Evolutionary conservation across 1,284 basidiomycete species (phyloP).

Genomic region (Chalciporus sp.): DNA sequence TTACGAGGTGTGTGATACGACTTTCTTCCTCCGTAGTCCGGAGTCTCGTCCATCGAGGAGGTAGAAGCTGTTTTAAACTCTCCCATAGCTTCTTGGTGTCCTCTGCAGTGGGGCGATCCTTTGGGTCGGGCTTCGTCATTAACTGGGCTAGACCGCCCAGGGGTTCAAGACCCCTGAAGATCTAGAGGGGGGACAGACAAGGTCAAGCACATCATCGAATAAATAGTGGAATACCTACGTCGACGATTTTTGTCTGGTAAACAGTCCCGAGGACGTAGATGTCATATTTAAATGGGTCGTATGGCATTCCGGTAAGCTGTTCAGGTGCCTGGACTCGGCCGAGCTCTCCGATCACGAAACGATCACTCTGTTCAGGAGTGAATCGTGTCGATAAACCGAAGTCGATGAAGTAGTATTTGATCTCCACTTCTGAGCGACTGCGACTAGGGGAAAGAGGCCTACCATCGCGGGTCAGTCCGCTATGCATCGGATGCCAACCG

Average conservation of each 20-base stretch:
- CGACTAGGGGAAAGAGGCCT: background rate
- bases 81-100: slow-evolving; percentile 15
- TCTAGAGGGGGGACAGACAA: background rate
- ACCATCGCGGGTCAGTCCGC: slow-evolving; percentile 8
- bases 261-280: slow-evolving; percentile 19
- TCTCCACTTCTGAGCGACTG: slow-evolving; percentile 10
- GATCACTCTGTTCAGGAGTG: background rate
- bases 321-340: slow-evolving; percentile 17
- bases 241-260: slow-evolving; percentile 15
- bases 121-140: slow-evolving; percentile 21
- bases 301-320: slow-evolving; percentile 9
- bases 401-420: slow-evolving; percentile 16
- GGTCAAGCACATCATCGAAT: too few species aligned
- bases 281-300: slow-evolving; percentile 25
- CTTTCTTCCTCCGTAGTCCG: slow-evolving; percentile 11
- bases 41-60: slow-evolving; percentile 13
- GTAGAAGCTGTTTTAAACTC: background rate
- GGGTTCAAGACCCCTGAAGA: slow-evolving; percentile 5
- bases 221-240: slow-evolving; percentile 3
- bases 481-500: slow-evolving; percentile 28
- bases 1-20: slow-evolving; percentile 7
- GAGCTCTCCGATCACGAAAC: background rate
- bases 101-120: slow-evolving; percentile 5
- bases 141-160: slow-evolving; percentile 6
- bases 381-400: slow-evolving; percentile 22